phyloP scores from a whole-genome alignment of 306 rosid genomes.

The Abrus pulchellus region DNA sequence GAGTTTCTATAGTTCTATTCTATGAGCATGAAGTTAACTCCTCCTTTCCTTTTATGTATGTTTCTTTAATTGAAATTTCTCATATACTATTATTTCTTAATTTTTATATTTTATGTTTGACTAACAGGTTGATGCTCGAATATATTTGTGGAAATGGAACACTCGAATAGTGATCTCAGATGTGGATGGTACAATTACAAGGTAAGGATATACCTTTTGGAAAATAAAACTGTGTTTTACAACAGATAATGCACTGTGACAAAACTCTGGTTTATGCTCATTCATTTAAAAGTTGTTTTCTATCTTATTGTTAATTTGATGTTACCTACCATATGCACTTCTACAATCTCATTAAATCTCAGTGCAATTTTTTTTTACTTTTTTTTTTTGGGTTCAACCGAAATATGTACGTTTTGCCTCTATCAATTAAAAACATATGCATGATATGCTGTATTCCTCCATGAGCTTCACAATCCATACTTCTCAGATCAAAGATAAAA shows the following conservation, averaged over 20 bases:
- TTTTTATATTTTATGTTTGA: conserved; percentile 38
- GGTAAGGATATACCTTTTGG: conserved; percentile 57
- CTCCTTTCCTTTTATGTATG: conserved; percentile 15
- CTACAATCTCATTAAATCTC: conserved; percentile 2
- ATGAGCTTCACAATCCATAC: conserved; percentile 18
- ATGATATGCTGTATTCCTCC: neutral
- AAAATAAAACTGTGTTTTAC: conserved; percentile 29
- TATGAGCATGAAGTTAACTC: conserved; percentile 16
- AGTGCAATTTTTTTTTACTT: neutral
- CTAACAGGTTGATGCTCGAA: conserved; percentile 84
- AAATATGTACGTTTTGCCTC: neutral
- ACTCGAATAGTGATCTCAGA: conserved; percentile 91
- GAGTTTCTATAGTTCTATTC: conserved; percentile 35
- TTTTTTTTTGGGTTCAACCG: neutral
- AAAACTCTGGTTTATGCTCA: conserved; percentile 7
- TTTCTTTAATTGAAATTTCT: conserved; percentile 36
- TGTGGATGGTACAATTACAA: conserved; percentile 98
- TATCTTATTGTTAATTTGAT: conserved; percentile 36
- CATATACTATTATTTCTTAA: conserved; percentile 18
- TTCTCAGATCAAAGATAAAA: conserved; percentile 10
- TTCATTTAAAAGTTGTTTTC: conserved; percentile 30
- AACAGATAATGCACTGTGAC: conserved; percentile 24
- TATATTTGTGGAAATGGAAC: conserved; percentile 95
- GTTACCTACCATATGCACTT: conserved; percentile 31
- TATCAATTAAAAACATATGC: neutral